phyloP scores from a whole-genome alignment of 2,329 filamentous ascomycete genomes.

The Calonectria hawksworthii region DNA sequence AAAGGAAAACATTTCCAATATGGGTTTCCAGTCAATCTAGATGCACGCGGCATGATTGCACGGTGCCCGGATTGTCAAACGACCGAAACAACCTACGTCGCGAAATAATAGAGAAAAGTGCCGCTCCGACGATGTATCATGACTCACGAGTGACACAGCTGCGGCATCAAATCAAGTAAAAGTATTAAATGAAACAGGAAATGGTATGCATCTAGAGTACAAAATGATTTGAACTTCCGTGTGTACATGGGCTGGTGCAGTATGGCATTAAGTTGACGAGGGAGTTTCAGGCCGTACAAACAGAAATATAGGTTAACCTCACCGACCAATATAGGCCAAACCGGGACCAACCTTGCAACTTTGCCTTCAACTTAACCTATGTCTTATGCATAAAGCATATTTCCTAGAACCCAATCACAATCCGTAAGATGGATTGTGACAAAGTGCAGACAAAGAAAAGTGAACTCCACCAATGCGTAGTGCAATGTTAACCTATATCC shows the following conservation, averaged over 20 bases:
- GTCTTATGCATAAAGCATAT: neutral
- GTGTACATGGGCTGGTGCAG: no score
- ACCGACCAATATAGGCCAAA: neutral
- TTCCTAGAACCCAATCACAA: neutral
- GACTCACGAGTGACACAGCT: neutral
- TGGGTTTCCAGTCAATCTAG: neutral
- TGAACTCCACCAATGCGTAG: neutral
- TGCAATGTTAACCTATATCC: neutral
- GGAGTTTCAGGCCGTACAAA: no score
- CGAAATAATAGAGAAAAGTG: neutral
- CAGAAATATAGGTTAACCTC: neutral
- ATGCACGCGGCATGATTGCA: neutral
- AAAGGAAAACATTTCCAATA: neutral
- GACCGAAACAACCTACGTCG: no score
- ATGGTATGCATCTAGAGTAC: neutral
- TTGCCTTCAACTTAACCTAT: neutral
- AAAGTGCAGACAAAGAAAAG: neutral
- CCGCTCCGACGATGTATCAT: neutral
- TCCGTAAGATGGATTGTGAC: neutral
- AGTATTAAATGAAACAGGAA: neutral
- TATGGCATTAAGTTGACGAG: no score
- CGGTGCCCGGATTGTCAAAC: no score
- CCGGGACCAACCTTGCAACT: neutral
- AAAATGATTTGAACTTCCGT: neutral
- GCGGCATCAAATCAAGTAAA: neutral